Base-by-base conservation (phyloP, 495 filamentous ascomycete genomes). In the Penicillium antarcticum region DNA sequence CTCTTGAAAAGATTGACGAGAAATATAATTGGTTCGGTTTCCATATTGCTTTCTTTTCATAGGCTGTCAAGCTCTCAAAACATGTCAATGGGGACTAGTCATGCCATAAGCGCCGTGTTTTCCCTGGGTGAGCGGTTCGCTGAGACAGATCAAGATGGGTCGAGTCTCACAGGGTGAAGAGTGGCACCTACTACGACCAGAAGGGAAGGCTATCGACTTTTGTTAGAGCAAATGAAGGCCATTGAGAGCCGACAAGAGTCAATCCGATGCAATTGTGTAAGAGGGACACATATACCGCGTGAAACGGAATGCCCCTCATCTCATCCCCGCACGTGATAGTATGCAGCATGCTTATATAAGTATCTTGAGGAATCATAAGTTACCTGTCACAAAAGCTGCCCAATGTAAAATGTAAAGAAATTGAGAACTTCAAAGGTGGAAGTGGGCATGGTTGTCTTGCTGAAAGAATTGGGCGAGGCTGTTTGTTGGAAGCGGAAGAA, bases 81-180 rank as follows among this genome's bases (percentile, higher is more conserved):
- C 57, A 62, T 59, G 48, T 54, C 46, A 49, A 62, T 58, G 53
- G 48, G 47, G 55, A 57, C 68, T 69, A 60, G 66, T 57, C 63
- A 66, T 62, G 52, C 57, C 48, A 52, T 72, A 71, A 71, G 71
- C 71, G 71, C 71, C 67, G 41, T 57, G 51, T 10, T 49, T 31
- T 58, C 14, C 26, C 47, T 57, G 53, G 51, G 45, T 57, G 53
- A 66, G 63, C 63, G 63, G 58, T 62, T 66, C 60, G 57, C 62
- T 66, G 56, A 63, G 57, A 63, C 62, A 43, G 35, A 37, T 38
- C 29, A 53, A 63, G 56, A 63, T 60, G 42, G 38, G 35, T 38
- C 31, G 48, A 54, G 60, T 60, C 55, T 60, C 59, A 58, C 52
- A 44, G 53, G 32, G 26, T 16, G 38, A 49, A 50, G 9, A 8